Evolutionary conservation across 2,329 filamentous ascomycete genomes (phyloP), one percentile per base, ranked within the genome.

Genomic region (Beauveria brongniartii): DNA sequence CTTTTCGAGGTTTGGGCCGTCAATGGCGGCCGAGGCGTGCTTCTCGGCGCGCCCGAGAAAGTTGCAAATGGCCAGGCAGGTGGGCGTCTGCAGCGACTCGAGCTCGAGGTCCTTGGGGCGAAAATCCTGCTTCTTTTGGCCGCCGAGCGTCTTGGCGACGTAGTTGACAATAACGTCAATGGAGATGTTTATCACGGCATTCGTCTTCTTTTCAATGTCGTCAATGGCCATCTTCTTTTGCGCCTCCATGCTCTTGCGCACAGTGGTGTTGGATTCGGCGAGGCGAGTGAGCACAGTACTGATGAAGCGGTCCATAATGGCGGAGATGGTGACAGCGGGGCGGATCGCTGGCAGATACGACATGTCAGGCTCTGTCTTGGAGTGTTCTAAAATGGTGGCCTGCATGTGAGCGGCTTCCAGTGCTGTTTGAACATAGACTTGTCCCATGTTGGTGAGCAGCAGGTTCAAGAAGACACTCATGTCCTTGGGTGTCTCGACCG

Each of bases 221-320:
- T 88, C 83, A 61, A 92, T 85, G 63, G 89, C 89, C 64, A 82
- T 75, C 64, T 85, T 88, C 34, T 89, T 88, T 67, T 90, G 87
- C 65, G 92, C 91, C 69, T 95, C 91, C 84, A 97, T 93, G 70
- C 90, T 91, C 63, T 91, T 86, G 50, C 91, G 87, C 59, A 96
- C 91, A 1, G 92, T 97, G 22, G 95, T 89, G 73, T 95, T 97
- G 59, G 89, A 86, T 61, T 93, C 87, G 24, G 93, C 92, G 9
- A 99, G 83, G 12, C 92, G 91, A 65, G 97, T 88, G 24, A 99
- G 85, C 18, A 97, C 91, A 4, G 92, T 92, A 62, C 88, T 87
- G 66, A 96, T 92, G 68, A 94, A 96, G 64, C 91, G 91, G 67
- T 93, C 88, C 85, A 97, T 95, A 67, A 99, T 84, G 71, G 93